Evolutionary conservation across 1,284 basidiomycete species (phyloP).

Genomic region (Paramarasmius palmivorus): DNA sequence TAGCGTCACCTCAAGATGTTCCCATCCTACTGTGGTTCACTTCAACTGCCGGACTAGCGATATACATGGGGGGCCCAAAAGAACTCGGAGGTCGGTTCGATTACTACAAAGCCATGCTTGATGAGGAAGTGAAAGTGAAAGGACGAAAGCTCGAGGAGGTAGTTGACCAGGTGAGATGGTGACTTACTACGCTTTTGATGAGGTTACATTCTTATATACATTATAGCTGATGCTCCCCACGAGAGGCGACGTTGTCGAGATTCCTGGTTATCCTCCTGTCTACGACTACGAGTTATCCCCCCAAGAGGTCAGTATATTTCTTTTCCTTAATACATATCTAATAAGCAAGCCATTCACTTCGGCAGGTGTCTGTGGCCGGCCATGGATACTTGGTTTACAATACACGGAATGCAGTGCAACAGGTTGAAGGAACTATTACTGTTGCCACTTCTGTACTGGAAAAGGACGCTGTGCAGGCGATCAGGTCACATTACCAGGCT

Average conservation of each 20-base stretch:
- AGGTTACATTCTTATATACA: neutral
- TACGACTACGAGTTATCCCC: neutral
- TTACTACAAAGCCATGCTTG: neutral
- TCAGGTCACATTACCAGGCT: neutral
- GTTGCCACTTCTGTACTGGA: neutral
- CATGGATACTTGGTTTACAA: no score
- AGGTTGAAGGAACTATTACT: neutral
- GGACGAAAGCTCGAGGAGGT: neutral
- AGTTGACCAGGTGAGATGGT: neutral
- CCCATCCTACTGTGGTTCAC: slow-evolving; percentile 12
- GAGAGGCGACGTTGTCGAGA: neutral
- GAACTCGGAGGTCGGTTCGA: neutral
- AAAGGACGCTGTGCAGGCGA: neutral
- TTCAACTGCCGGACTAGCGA: neutral
- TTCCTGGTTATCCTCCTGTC: neutral
- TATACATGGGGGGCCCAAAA: slow-evolving; percentile 1
- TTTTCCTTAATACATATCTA: neutral
- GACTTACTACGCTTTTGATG: neutral
- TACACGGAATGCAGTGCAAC: no score
- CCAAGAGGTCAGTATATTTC: neutral
- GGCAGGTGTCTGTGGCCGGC: neutral
- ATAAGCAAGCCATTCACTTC: neutral
- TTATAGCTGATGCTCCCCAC: neutral
- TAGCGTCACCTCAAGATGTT: neutral
- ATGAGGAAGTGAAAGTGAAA: neutral